Evolutionary conservation across 768 basidiomycete species (phyloP).

Genomic region (Amanita muscaria): DNA sequence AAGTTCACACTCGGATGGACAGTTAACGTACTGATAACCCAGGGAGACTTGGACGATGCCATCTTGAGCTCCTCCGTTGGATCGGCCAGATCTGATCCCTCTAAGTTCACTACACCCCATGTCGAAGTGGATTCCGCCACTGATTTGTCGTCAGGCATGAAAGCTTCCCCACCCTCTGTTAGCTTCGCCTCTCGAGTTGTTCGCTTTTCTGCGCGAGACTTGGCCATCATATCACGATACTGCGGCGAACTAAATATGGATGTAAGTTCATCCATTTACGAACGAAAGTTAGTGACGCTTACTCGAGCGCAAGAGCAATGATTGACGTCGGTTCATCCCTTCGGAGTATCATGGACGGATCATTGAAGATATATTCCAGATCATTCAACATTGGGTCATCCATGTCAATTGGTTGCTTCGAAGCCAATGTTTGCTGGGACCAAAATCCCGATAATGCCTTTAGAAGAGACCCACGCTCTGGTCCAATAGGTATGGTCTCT

Average conservation of each 20-base stretch:
- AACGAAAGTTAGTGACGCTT: constrained; percentile 17
- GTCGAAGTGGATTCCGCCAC: constrained; percentile 78
- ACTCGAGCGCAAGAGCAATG: constrained; percentile 91
- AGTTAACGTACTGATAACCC: constrained; percentile 61
- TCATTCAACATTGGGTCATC: constrained; percentile 61
- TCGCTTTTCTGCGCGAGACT: constrained; percentile 70
- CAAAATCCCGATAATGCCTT: constrained; percentile 81
- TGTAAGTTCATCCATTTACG: neutral
- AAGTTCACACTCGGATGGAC: neutral
- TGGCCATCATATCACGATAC: constrained; percentile 72
- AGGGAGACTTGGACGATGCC: constrained; percentile 72
- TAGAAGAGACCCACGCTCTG: constrained; percentile 67
- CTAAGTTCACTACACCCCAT: constrained; percentile 88
- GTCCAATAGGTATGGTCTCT: constrained; percentile 39
- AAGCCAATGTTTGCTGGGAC: constrained; percentile 40
- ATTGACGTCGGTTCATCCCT: constrained; percentile 98
- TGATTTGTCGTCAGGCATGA: constrained; percentile 89
- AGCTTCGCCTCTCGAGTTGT: constrained; percentile 49
- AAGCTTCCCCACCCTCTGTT: constrained; percentile 66
- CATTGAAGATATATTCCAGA: constrained; percentile 89
- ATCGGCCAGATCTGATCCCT: constrained; percentile 53
- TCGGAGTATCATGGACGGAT: constrained; percentile 89
- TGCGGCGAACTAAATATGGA: constrained; percentile 60
- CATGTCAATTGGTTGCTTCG: constrained; percentile 47
- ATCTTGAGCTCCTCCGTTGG: constrained; percentile 70